Evolutionary conservation across 805 yeast species (phyloP).

Genomic region (Sugiyamaella marilandica): DNA sequence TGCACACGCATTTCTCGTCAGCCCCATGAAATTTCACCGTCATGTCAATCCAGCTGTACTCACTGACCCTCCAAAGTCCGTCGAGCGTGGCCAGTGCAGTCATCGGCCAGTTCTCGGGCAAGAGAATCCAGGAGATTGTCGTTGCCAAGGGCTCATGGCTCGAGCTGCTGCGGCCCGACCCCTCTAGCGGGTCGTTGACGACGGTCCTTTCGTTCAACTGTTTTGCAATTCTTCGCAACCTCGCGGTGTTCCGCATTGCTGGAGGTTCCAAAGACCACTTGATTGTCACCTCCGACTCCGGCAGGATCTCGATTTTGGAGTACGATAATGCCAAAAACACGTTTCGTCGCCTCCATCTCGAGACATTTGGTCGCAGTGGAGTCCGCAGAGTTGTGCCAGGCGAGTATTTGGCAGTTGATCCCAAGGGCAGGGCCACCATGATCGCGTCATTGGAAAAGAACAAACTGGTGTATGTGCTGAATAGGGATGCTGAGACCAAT

Average conservation of each 20-base stretch:
- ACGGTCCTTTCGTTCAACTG: slow-evolving; percentile 42
- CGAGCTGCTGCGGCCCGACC: slow-evolving; percentile 50
- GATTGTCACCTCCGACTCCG: slow-evolving; percentile 76
- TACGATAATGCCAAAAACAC: slow-evolving; percentile 36
- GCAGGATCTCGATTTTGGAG: slow-evolving; percentile 55
- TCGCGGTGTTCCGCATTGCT: slow-evolving; percentile 48
- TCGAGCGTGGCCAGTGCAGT: slow-evolving; percentile 49
- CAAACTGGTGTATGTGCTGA: slow-evolving; percentile 64
- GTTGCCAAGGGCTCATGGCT: slow-evolving; percentile 52
- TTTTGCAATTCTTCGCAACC: slow-evolving; percentile 54
- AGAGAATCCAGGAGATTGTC: slow-evolving; percentile 57
- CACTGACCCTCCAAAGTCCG: slow-evolving; percentile 65
- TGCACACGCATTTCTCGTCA: too few relatives aligned
- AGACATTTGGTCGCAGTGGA: slow-evolving; percentile 71
- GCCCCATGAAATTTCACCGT: neutral
- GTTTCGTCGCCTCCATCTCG: slow-evolving; percentile 46
- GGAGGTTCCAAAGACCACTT: slow-evolving; percentile 55
- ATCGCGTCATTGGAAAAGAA: slow-evolving; percentile 68
- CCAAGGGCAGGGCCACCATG: slow-evolving; percentile 64
- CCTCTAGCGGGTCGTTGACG: slow-evolving; percentile 51
- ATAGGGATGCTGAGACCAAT: slow-evolving; percentile 43
- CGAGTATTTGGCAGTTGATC: slow-evolving; percentile 62
- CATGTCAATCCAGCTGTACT: slow-evolving; percentile 42
- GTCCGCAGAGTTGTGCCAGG: slow-evolving; percentile 74
- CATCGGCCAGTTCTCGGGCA: slow-evolving; percentile 64